phyloP scores from a whole-genome alignment of 2,329 filamentous ascomycete species.

The Colletotrichum liriopes region DNA sequence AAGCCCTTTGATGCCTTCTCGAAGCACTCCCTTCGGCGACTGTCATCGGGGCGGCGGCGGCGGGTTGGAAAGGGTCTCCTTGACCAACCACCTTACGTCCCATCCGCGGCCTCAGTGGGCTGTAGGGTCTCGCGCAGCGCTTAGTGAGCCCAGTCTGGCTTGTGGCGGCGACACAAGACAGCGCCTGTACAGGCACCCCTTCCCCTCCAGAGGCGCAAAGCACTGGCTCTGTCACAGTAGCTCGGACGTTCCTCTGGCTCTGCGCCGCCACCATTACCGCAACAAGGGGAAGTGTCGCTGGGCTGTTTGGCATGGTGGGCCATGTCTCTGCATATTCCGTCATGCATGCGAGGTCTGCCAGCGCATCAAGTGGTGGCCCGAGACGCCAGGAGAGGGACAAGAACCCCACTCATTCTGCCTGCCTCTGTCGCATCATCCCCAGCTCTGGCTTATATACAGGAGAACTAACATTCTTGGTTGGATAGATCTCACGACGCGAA shows the following conservation, averaged over 20 bases:
- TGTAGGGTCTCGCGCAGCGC: constrained; percentile 36
- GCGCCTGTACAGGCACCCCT: constrained; percentile 37
- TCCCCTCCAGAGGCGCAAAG: constrained; percentile 33
- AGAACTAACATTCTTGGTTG: constrained; percentile 60
- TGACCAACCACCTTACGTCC: constrained; percentile 27
- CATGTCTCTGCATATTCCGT: constrained; percentile 70
- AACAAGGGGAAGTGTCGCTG: constrained; percentile 49
- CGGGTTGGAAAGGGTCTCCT: constrained; percentile 14
- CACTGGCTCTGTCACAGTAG: constrained; percentile 46
- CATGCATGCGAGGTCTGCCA: constrained; percentile 67
- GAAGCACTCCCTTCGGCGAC: constrained; percentile 25
- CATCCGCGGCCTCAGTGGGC: constrained; percentile 29
- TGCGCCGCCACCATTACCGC: constrained; percentile 45
- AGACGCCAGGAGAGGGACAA: constrained; percentile 54
- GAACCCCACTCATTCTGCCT: constrained; percentile 49
- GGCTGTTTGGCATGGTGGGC: constrained; percentile 62
- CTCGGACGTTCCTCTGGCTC: constrained; percentile 47
- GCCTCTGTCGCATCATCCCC: constrained; percentile 53
- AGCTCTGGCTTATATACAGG: constrained; percentile 57
- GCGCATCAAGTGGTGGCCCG: constrained; percentile 65
- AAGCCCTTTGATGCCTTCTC: constrained; percentile 38
- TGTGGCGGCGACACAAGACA: constrained; percentile 30
- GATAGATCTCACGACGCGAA: constrained; percentile 53
- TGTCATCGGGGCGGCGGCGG: constrained; percentile 22
- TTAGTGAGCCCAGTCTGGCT: constrained; percentile 38